Percentiles rank a stretch among this genome's conserved stretches.
These are phyloP conservation scores for Nothophoma quercina DNA, from an alignment of 2,329 filamentous ascomycete genomes.

Conservation along the genomic window DNA sequence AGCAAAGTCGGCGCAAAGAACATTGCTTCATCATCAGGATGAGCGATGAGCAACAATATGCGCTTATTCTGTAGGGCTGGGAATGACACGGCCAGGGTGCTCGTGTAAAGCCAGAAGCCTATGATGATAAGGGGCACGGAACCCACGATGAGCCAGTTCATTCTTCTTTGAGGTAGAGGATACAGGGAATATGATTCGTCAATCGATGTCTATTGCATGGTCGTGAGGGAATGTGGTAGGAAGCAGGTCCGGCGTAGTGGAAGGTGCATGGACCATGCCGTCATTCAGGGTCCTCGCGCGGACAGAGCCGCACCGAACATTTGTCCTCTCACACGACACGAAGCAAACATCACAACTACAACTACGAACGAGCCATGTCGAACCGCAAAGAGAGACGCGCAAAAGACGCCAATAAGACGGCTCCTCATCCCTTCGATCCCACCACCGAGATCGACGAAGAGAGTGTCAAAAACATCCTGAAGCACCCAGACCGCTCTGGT, in stretches of 20 bases:
- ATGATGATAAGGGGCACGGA: slow-evolving; percentile 53
- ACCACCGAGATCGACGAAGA: slow-evolving; percentile 49
- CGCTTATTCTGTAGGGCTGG: slow-evolving; percentile 80
- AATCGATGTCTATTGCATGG: not conserved
- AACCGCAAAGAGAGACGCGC: slow-evolving; percentile 58
- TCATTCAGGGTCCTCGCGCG: slow-evolving; percentile 21
- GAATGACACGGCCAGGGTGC: slow-evolving; percentile 58
- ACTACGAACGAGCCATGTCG: too few relatives aligned
- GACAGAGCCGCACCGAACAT: slow-evolving; percentile 33
- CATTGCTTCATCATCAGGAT: slow-evolving; percentile 99
- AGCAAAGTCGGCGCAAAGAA: slow-evolving; percentile 93
- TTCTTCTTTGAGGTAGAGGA: slow-evolving; percentile 20
- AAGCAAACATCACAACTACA: slow-evolving; percentile 3
- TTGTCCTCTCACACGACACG: slow-evolving; percentile 15
- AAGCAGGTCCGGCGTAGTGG: slow-evolving; percentile 3
- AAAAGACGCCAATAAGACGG: slow-evolving; percentile 37
- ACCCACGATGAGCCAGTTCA: slow-evolving; percentile 53
- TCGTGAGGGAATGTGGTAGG: slow-evolving; percentile 3
- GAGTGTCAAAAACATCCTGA: slow-evolving; percentile 66
- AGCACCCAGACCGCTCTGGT: slow-evolving; percentile 71
- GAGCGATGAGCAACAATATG: slow-evolving; percentile 91
- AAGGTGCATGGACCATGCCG: slow-evolving; percentile 25
- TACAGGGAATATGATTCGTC: too few relatives aligned
- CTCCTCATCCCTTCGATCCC: slow-evolving; percentile 49
- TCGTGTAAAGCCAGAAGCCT: slow-evolving; percentile 57